phyloP scores from a whole-genome alignment of 345 rosid species.

The Dimocarpus longan region DNA sequence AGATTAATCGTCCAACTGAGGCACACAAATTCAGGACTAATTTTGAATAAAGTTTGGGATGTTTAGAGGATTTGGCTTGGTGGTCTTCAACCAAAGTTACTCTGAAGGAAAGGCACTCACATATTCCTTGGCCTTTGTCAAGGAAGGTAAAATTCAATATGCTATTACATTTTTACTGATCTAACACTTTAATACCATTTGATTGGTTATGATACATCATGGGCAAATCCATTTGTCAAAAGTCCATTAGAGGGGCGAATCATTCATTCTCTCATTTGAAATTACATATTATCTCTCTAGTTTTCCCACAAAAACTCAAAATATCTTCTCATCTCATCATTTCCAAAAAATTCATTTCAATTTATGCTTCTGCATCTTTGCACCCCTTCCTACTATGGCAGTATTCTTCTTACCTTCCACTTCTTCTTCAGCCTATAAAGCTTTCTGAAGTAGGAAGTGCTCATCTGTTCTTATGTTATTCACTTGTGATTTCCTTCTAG shows the following conservation, averaged over 20 bases:
- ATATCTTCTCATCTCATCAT: neutral
- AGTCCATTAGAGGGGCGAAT: neutral
- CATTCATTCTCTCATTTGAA: neutral
- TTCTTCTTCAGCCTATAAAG: neutral
- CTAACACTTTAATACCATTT: neutral
- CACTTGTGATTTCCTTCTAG: neutral
- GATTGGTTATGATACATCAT: neutral
- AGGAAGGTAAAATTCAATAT: neutral
- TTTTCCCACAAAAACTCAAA: neutral
- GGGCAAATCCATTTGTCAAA: neutral
- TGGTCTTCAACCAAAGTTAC: neutral
- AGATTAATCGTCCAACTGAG: neutral
- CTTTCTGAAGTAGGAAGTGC: neutral
- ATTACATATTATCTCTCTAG: too few species aligned
- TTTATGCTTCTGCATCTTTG: neutral
- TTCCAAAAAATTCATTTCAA: neutral
- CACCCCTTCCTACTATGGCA: neutral
- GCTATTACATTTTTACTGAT: neutral
- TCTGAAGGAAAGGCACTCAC: neutral
- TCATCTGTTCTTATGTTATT: neutral
- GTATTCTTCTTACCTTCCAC: neutral
- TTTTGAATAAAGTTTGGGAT: neutral
- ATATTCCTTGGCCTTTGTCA: neutral
- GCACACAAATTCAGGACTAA: neutral
- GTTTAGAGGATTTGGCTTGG: neutral